Evolutionary conservation across 306 rosid genomes (phyloP).

Genomic region (Gillenia trifoliata): DNA sequence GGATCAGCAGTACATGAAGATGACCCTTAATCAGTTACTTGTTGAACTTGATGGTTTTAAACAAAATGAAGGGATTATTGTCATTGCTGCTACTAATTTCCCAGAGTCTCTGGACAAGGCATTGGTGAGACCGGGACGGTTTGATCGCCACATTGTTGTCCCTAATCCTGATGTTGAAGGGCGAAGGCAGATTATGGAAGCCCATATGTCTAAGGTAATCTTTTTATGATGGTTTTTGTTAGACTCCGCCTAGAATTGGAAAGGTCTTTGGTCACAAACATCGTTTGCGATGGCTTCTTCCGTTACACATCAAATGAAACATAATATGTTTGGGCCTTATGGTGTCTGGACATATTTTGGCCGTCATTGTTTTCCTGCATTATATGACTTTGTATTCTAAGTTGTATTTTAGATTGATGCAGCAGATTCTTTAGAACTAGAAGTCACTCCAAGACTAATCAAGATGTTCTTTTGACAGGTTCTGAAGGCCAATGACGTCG

Average conservation of each 20-base stretch:
- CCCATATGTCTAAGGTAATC: conserved; percentile 82
- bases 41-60: conserved; percentile 96
- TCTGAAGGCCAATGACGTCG: conserved; percentile 77
- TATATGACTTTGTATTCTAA: not conserved
- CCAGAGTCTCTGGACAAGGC: conserved; percentile 91
- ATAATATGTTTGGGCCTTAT: not conserved
- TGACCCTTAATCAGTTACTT: conserved; percentile 90
- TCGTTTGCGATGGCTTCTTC: not conserved
- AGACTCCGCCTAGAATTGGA: not conserved
- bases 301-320: not conserved
- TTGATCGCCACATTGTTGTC: conserved; percentile 82
- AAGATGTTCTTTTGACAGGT: conserved; percentile 37
- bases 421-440: not conserved
- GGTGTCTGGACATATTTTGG: not conserved
- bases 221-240: conserved; percentile 4
- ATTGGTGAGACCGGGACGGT: conserved; percentile 92
- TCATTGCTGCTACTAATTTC: conserved; percentile 91
- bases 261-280: not conserved
- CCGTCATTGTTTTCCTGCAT: not conserved
- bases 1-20: conserved; percentile 76
- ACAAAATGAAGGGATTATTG: conserved; percentile 92
- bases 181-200: conserved; percentile 86
- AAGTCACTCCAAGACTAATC: not conserved
- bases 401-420: not conserved
- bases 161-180: conserved; percentile 98